phyloP scores from a whole-genome alignment of 148 eudicot genomes.

The Cornus suecica region DNA sequence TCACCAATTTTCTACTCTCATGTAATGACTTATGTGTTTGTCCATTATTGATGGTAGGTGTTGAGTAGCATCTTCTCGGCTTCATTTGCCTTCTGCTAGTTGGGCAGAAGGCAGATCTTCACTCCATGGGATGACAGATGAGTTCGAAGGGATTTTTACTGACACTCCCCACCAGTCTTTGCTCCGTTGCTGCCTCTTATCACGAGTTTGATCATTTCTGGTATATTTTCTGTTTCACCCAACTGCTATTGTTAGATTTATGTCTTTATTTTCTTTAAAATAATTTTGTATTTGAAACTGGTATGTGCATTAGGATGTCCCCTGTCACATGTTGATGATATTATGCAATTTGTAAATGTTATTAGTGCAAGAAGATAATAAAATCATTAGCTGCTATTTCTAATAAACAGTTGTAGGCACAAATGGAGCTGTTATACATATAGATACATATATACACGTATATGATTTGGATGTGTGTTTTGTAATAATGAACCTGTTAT shows the following conservation, averaged over 20 bases:
- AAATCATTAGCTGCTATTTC: not conserved
- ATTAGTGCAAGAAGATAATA: not conserved
- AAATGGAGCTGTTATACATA: too few species aligned
- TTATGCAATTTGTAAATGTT: not conserved
- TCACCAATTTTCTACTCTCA: not conserved
- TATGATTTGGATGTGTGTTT: too few species aligned
- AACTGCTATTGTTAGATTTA: not conserved
- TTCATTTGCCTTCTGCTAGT: not conserved
- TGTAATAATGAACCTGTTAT: too few species aligned
- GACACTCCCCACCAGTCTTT: not conserved
- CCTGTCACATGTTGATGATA: not conserved
- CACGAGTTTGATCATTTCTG: not conserved
- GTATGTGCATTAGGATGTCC: not conserved
- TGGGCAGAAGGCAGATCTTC: not conserved
- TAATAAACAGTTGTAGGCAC: not conserved
- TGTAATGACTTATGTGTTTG: not conserved
- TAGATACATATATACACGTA: too few species aligned
- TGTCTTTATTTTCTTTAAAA: not conserved
- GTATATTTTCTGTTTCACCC: not conserved
- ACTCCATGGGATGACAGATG: not conserved
- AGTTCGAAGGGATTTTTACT: not conserved
- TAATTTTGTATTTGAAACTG: not conserved
- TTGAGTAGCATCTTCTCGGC: not conserved
- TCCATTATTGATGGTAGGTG: not conserved
- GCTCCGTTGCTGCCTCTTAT: not conserved